A percentile compares a stretch with the other conserved stretches of the same genome.
Evolutionary conservation across 306 rosid species (phyloP).

Genomic region (Acacia confusa): DNA sequence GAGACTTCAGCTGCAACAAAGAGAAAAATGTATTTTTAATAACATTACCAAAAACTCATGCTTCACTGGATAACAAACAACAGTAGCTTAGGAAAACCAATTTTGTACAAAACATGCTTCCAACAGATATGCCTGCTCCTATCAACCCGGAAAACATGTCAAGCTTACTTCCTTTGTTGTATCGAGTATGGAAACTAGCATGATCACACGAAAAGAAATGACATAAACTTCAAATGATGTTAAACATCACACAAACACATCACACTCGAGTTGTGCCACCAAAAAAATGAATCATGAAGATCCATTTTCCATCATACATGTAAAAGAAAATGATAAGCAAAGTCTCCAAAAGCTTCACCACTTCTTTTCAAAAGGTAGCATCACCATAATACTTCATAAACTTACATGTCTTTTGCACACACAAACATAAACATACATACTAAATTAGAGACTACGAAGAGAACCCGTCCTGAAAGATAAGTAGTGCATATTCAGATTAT

Average conservation of each 20-base stretch:
- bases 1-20: constrained; percentile 66
- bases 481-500: neutral
- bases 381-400: neutral
- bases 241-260: neutral
- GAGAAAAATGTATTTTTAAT: constrained; percentile 20
- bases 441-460: constrained; percentile 4
- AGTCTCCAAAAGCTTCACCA: neutral
- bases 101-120: neutral
- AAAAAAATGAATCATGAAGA: neutral
- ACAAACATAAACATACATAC: neutral
- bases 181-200: neutral
- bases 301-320: neutral
- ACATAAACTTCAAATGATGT: neutral
- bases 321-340: neutral
- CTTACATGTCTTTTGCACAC: neutral
- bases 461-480: constrained; percentile 2
- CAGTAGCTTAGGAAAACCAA: neutral
- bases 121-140: neutral
- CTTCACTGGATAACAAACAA: neutral
- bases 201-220: neutral
- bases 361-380: neutral
- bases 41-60: neutral
- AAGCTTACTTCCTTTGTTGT: neutral
- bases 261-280: neutral
- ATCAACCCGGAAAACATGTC: neutral